Conservation (phyloP, 305 asterid species). For the Lippia alba region DNA sequence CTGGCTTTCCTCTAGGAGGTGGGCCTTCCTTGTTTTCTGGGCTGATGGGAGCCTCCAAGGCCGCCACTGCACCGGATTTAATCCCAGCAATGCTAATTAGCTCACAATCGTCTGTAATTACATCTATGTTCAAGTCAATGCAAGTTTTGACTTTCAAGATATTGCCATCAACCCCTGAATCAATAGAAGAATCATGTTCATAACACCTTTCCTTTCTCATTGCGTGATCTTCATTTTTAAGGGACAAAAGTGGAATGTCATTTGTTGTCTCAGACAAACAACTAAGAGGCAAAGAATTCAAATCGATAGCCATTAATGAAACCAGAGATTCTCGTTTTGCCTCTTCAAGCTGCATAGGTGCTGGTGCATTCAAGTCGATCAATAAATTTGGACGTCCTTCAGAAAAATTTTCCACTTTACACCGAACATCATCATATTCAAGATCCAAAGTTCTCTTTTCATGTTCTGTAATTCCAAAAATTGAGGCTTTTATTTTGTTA, state of each 20-base stretch:
- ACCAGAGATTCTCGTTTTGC: too few relatives aligned
- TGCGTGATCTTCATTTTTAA: too few relatives aligned
- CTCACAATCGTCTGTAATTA: conserved; percentile 3
- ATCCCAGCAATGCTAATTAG: background rate
- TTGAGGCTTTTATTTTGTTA: conserved; percentile 32
- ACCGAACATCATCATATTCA: conserved; percentile 44
- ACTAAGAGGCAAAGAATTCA: conserved; percentile 48
- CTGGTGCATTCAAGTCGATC: conserved; percentile 72
- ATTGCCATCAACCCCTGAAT: conserved; percentile 14
- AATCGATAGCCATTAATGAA: conserved; percentile 44
- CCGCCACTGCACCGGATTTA: conserved; percentile 33
- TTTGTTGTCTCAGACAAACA: conserved; percentile 36
- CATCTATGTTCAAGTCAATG: conserved; percentile 41
- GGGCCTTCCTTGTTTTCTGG: conserved; percentile 64
- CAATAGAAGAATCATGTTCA: conserved; percentile 20
- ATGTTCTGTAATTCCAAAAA: conserved; percentile 26
- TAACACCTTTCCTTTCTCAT: background rate
- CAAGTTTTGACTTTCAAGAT: conserved; percentile 27
- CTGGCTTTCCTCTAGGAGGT: conserved; percentile 59
- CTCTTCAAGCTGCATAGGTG: conserved; percentile 54
- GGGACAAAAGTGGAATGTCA: background rate
- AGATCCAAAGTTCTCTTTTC: conserved; percentile 53
- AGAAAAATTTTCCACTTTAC: conserved; percentile 33
- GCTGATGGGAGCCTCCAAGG: conserved; percentile 55
- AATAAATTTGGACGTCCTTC: conserved; percentile 29